phyloP scores from a whole-genome alignment of 306 rosid genomes.

The Prunus kanzakura region DNA sequence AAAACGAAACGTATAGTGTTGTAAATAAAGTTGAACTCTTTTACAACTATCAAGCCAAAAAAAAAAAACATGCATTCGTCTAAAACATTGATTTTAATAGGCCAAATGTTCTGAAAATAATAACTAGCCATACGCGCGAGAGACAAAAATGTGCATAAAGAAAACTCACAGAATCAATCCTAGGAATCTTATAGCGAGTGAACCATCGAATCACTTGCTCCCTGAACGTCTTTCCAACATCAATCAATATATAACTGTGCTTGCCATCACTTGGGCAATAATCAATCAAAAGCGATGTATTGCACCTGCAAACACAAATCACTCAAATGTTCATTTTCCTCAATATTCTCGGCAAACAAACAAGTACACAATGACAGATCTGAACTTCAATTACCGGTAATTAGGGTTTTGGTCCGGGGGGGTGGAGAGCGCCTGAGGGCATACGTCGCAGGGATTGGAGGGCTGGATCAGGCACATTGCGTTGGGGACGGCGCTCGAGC shows the following conservation, averaged over 20 bases:
- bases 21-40: neutral
- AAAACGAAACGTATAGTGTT: neutral
- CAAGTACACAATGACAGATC: neutral
- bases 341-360: neutral
- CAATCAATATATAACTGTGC: slow-evolving; percentile 70
- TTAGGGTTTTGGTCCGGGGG: slow-evolving; percentile 79
- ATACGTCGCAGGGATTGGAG: slow-evolving; percentile 75
- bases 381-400: slow-evolving; percentile 50
- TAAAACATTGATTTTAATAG: neutral
- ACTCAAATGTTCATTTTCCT: neutral
- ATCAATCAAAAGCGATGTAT: slow-evolving; percentile 86
- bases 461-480: slow-evolving; percentile 74
- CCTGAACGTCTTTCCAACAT: slow-evolving; percentile 91
- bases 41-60: neutral
- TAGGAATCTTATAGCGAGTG: slow-evolving; percentile 71
- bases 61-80: neutral
- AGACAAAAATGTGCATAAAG: neutral
- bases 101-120: neutral
- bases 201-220: slow-evolving; percentile 96
- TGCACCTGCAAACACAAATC: slow-evolving; percentile 57
- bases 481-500: slow-evolving; percentile 87
- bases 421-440: slow-evolving; percentile 56
- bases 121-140: neutral
- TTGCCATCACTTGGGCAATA: slow-evolving; percentile 52
- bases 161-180: slow-evolving; percentile 81